phyloP scores from a whole-genome alignment of 208 protist genomes.

The Wallacemonas sp. region DNA sequence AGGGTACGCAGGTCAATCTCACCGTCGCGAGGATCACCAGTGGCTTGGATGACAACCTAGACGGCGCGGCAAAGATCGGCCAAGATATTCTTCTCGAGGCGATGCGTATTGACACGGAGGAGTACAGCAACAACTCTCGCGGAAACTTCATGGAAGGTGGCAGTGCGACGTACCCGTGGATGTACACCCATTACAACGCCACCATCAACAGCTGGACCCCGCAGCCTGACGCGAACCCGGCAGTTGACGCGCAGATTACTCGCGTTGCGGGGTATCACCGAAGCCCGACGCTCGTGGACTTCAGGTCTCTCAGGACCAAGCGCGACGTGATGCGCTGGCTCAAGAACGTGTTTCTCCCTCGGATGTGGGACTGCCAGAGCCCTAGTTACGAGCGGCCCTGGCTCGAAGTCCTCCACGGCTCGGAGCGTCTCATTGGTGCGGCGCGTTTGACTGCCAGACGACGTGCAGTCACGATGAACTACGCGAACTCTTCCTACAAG shows the following conservation, averaged over 20 bases:
- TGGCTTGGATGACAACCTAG: constrained; percentile 1
- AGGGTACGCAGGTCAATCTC: constrained; percentile 1
- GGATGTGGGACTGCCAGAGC: constrained; percentile 24
- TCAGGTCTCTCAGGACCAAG: constrained; percentile 19
- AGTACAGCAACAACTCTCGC: neutral
- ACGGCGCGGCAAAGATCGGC: neutral
- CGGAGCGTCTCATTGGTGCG: constrained; percentile 12
- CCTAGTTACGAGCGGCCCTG: constrained; percentile 13
- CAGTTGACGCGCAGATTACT: constrained; percentile 19
- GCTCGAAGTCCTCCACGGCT: constrained; percentile 8
- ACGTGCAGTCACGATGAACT: neutral
- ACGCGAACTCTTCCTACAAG: neutral
- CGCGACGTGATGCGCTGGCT: constrained; percentile 28
- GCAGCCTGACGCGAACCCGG: constrained; percentile 8
- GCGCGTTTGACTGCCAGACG: constrained; percentile 13
- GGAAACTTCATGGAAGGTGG: constrained; percentile 22
- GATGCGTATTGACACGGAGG: constrained; percentile 34
- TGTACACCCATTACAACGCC: constrained; percentile 35
- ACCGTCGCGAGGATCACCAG: constrained; percentile 8
- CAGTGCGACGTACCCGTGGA: constrained; percentile 23
- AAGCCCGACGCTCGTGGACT: constrained; percentile 11
- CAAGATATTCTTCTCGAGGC: constrained; percentile 21
- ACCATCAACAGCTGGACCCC: constrained; percentile 22
- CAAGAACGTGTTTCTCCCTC: constrained; percentile 8
- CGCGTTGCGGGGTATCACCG: constrained; percentile 10